Base-by-base conservation (phyloP, 805 yeast species). In the Candida odintsovae region DNA sequence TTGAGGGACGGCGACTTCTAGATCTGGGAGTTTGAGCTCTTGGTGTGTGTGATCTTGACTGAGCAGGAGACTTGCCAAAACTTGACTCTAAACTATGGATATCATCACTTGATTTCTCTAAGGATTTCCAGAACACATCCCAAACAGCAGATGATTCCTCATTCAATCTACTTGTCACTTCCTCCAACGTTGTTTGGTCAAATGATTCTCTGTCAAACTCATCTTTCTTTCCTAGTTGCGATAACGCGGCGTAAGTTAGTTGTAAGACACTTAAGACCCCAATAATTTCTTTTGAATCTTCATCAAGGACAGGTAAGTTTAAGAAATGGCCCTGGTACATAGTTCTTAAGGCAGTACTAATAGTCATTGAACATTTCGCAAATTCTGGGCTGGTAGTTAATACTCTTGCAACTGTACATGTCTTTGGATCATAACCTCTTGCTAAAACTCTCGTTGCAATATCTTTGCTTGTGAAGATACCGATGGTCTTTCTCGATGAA, bases 251-350 rank as follows among this genome's bases (percentile, higher is more conserved):
- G 46, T 68, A 70, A 0, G 76, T 73, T 43, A 73, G 48, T 43
- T 72, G 74, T 20, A 73, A 52, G 3, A 73, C 76, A 49, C 71
- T 69, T 7, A 72, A 69, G 6, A 73, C 59, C 2, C 76, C 77
- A n/a, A 68, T 59, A 3, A 73, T 50, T 2, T 54, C 58, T 13
- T 46, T 48, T 9, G 50, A 49, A 1, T 48, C 20, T 7, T 56
- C 53, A 48, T 67, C 62, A 39, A 63, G 64, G 9, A 72, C 69
- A 0, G 78, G 78, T 42, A 73, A 52, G 46, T 71, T 73, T 42
- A 73, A 50, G 45, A 68, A 73, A 47, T 71, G 70, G 0, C 77
- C 78, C 42, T 69, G 72, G 49, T 68, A 73, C 78, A 73, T 73
- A 46, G 71, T 52, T 49, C 75, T 61, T 45, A 73, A 53, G 7